A percentile compares a stretch with the other conserved stretches of the same genome.
Conservation (phyloP, 192 early-diverging fungal species). For the Pilaira anomala region DNA sequence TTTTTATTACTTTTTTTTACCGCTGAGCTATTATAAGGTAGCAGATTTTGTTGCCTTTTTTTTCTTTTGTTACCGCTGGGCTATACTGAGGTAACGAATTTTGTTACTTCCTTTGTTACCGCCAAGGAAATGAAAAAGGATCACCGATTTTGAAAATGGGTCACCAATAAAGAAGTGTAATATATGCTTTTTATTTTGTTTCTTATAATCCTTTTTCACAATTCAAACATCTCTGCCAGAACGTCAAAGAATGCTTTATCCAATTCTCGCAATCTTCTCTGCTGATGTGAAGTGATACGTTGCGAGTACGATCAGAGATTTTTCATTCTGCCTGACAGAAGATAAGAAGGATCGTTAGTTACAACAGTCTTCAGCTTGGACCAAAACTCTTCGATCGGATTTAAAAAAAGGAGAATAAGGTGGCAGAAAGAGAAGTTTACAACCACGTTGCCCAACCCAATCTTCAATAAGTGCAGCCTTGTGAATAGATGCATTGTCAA, state of each 20-base stretch:
- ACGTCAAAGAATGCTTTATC: slow-evolving; percentile 20
- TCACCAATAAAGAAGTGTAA: slow-evolving; percentile 11
- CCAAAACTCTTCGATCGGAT: slow-evolving; percentile 35
- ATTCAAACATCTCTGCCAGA: slow-evolving; percentile 16
- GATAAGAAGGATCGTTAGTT: slow-evolving; percentile 18
- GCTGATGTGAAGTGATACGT: slow-evolving; percentile 6
- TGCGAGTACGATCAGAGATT: slow-evolving; percentile 15
- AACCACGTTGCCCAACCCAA: slow-evolving; percentile 8
- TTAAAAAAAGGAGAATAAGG: slow-evolving; percentile 23
- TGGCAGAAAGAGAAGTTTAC: slow-evolving; percentile 2
- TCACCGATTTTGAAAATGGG: slow-evolving; percentile 9
- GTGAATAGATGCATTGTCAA: slow-evolving; percentile 28
- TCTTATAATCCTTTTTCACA: slow-evolving; percentile 19
- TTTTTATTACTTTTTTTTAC: no score
- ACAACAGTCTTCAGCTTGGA: slow-evolving; percentile 26
- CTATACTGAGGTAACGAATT: no score
- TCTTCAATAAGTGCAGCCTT: slow-evolving; percentile 7
- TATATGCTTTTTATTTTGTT: slow-evolving; percentile 12
- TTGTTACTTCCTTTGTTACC: no score
- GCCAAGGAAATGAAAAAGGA: slow-evolving; percentile 6
- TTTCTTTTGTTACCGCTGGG: no score
- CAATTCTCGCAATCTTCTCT: slow-evolving; percentile 19
- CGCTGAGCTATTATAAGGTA: no score
- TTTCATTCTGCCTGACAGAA: slow-evolving; percentile 10
- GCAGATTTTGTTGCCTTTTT: no score